Evolutionary conservation across 164 flowering plant species (phyloP).

Genomic region (Sedum album): DNA sequence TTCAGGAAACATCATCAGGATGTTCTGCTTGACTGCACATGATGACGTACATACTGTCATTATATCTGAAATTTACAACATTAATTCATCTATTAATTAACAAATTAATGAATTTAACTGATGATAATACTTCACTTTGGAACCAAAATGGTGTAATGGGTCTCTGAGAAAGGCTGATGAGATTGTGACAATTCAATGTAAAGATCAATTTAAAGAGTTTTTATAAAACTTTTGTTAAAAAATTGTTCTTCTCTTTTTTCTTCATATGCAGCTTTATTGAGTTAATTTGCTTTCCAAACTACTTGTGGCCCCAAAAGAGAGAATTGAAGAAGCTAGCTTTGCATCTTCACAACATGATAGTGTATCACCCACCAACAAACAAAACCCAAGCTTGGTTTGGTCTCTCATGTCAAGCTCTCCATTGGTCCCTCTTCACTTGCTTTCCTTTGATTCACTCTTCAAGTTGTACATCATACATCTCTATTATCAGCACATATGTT

Average conservation of each 20-base stretch:
- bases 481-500: not conserved
- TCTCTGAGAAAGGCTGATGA: not conserved
- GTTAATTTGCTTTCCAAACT: not conserved
- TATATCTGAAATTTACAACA: not conserved
- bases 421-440: not conserved
- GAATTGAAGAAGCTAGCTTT: constrained; percentile 1
- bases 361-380: constrained; percentile 2
- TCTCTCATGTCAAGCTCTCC: not conserved
- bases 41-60: not conserved
- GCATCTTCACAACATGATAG: constrained; percentile 1
- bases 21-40: not conserved
- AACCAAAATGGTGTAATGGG: not conserved
- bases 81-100: not conserved
- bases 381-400: not conserved
- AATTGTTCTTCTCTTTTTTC: not conserved
- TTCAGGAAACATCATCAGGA: not conserved
- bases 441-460: not conserved
- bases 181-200: constrained; percentile 5
- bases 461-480: not conserved
- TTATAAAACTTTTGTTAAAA: not conserved
- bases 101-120: not conserved
- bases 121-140: not conserved
- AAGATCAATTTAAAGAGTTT: not conserved
- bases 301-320: constrained; percentile 1
- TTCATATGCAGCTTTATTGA: not conserved